phyloP scores from a whole-genome alignment of 352 stramenopile genomes.

The Phytophthora meadii region DNA sequence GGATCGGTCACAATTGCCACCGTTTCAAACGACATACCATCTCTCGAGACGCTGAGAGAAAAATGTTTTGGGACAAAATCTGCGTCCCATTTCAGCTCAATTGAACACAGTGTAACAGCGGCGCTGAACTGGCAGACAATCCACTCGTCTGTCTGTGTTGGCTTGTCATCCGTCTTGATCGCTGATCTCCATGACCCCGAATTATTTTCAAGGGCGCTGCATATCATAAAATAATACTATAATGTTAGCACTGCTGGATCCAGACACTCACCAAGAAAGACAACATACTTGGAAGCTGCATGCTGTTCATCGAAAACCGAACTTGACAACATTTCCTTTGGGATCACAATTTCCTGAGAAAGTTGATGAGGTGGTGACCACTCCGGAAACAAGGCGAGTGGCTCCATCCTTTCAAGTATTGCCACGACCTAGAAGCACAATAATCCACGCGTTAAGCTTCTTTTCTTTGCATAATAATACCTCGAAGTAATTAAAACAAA shows the following conservation, averaged over 20 bases:
- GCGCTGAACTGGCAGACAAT: slow-evolving; percentile 61
- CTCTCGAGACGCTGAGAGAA: slow-evolving; percentile 53
- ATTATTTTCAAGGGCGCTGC: slow-evolving; percentile 50
- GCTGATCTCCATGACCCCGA: slow-evolving; percentile 56
- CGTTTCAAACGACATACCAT: slow-evolving; percentile 55
- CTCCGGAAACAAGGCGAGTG: slow-evolving; percentile 75
- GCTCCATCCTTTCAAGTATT: slow-evolving; percentile 69
- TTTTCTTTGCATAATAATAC: neutral
- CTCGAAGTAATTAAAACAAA: slow-evolving; percentile 17
- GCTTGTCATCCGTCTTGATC: slow-evolving; percentile 22
- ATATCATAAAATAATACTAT: neutral
- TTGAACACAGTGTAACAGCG: slow-evolving; percentile 47
- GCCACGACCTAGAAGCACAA: slow-evolving; percentile 53
- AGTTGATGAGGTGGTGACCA: slow-evolving; percentile 77
- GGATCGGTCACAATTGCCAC: slow-evolving; percentile 54
- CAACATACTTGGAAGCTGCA: slow-evolving; percentile 46
- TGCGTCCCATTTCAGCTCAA: slow-evolving; percentile 58
- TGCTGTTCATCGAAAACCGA: slow-evolving; percentile 72
- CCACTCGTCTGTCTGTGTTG: slow-evolving; percentile 45
- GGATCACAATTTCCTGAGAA: slow-evolving; percentile 46
- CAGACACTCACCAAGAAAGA: neutral
- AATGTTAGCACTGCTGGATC: neutral
- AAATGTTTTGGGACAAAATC: slow-evolving; percentile 49
- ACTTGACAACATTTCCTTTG: slow-evolving; percentile 61
- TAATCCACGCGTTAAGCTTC: neutral